These are phyloP conservation scores for Bipolaris bicolor DNA, from an alignment of 2,329 filamentous ascomycete genomes.

Conservation along the genomic window DNA sequence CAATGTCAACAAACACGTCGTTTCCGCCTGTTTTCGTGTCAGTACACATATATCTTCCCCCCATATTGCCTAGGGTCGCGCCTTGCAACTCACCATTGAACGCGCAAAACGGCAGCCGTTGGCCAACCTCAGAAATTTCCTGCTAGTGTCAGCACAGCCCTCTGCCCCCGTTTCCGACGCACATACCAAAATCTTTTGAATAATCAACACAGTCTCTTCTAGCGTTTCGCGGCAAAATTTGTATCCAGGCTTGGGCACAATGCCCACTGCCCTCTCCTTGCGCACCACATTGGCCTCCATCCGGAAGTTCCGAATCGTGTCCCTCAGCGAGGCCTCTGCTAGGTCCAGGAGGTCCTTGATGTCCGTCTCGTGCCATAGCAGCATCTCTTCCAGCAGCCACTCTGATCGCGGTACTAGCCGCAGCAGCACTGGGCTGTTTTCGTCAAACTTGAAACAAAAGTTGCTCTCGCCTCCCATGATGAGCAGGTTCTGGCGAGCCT, in stretches of 20 bases:
- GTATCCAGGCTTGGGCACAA: slow-evolving; percentile 62
- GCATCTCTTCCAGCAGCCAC: slow-evolving; percentile 82
- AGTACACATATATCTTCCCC: slow-evolving; percentile 22
- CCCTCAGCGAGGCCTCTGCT: slow-evolving; percentile 80
- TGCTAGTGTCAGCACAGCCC: slow-evolving; percentile 26
- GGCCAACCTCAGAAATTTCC: slow-evolving; percentile 76
- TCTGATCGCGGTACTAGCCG: slow-evolving; percentile 66
- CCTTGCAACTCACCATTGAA: slow-evolving; percentile 72
- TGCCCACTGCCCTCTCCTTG: slow-evolving; percentile 74
- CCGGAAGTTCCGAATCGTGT: slow-evolving; percentile 79
- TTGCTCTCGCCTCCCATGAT: slow-evolving; percentile 97
- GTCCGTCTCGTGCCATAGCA: slow-evolving; percentile 74
- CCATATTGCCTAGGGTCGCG: not conserved
- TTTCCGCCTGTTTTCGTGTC: slow-evolving; percentile 69
- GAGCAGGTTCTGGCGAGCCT: slow-evolving; percentile 78
- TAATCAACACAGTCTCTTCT: slow-evolving; percentile 93
- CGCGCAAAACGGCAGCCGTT: slow-evolving; percentile 84
- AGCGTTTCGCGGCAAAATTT: slow-evolving; percentile 85
- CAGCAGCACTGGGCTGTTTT: slow-evolving; percentile 69
- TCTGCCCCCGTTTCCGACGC: not conserved
- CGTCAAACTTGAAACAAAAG: slow-evolving; percentile 85
- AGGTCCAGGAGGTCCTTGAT: slow-evolving; percentile 84
- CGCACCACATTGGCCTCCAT: slow-evolving; percentile 81
- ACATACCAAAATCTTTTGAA: slow-evolving; percentile 78
- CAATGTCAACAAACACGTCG: slow-evolving; percentile 98